These are phyloP conservation scores for Volvariella surrecta DNA, from an alignment of 1,284 basidiomycete genomes.

Conservation along the genomic window DNA sequence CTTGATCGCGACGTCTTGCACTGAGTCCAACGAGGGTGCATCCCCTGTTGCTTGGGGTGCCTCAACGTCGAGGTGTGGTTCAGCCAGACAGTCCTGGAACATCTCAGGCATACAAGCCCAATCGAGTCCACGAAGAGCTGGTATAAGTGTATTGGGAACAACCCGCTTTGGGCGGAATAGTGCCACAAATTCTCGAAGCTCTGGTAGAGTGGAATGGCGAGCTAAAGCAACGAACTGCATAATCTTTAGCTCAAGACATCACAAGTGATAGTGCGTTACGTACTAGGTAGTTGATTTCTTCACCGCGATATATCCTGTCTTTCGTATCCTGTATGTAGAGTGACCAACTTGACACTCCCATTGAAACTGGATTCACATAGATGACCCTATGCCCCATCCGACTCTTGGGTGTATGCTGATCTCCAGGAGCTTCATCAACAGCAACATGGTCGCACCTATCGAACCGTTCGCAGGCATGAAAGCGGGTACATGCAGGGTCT, in stretches of 20 bases:
- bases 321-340: slow-evolving; percentile 35
- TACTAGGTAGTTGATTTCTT: slow-evolving; percentile 51
- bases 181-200: slow-evolving; percentile 71
- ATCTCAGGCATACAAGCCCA: slow-evolving; percentile 61
- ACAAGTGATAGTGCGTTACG: slow-evolving; percentile 13
- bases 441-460: slow-evolving; percentile 63
- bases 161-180: slow-evolving; percentile 71
- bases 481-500: slow-evolving; percentile 57
- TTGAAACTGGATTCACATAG: slow-evolving; percentile 70
- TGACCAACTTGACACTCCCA: slow-evolving; percentile 54
- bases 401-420: slow-evolving; percentile 22
- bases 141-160: slow-evolving; percentile 74
- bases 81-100: slow-evolving; percentile 48
- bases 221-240: slow-evolving; percentile 72
- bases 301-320: slow-evolving; percentile 37
- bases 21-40: slow-evolving; percentile 16
- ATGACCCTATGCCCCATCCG: slow-evolving; percentile 48
- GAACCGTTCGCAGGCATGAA: slow-evolving; percentile 88
- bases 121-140: slow-evolving; percentile 53
- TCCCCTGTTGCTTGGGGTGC: slow-evolving; percentile 13
- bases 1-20: slow-evolving; percentile 41
- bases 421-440: slow-evolving; percentile 25
- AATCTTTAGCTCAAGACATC: neutral
- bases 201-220: slow-evolving; percentile 80
- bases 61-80: neutral